phyloP scores from a whole-genome alignment of 257 asterid genomes.

The Fraxinus anomala region DNA sequence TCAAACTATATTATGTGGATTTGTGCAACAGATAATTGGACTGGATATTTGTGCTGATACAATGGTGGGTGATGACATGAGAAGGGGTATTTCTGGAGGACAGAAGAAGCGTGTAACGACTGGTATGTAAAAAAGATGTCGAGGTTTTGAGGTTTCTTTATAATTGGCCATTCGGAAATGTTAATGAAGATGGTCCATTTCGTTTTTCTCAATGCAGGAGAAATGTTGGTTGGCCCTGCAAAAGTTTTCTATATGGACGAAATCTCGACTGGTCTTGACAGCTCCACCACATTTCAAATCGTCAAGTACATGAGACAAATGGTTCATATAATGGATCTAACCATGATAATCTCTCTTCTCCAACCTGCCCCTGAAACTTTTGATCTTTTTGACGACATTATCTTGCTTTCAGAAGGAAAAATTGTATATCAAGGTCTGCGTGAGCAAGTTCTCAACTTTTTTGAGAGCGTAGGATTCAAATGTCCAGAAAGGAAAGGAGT shows the following conservation, averaged over 20 bases:
- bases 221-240: constrained; percentile 78
- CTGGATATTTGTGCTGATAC: constrained; percentile 70
- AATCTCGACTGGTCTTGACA: constrained; percentile 72
- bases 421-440: constrained; percentile 73
- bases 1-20: neutral
- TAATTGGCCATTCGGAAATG: neutral
- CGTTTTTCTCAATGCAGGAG: constrained; percentile 42
- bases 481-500: constrained; percentile 74
- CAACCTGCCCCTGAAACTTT: constrained; percentile 77
- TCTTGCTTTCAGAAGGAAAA: constrained; percentile 63
- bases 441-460: constrained; percentile 54
- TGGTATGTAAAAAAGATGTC: constrained; percentile 34
- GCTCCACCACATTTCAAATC: constrained; percentile 73
- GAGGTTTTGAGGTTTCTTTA: neutral
- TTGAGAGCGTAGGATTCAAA: constrained; percentile 61
- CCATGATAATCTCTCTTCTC: constrained; percentile 69
- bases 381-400: constrained; percentile 62
- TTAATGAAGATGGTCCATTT: neutral
- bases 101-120: constrained; percentile 72
- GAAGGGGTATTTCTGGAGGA: constrained; percentile 75
- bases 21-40: constrained; percentile 49
- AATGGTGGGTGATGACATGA: constrained; percentile 74
- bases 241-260: constrained; percentile 71
- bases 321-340: constrained; percentile 67
- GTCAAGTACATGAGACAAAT: constrained; percentile 62